These are phyloP conservation scores for Apiospora marii DNA, from an alignment of 2,329 filamentous ascomycete genomes.

Conservation along the genomic window DNA sequence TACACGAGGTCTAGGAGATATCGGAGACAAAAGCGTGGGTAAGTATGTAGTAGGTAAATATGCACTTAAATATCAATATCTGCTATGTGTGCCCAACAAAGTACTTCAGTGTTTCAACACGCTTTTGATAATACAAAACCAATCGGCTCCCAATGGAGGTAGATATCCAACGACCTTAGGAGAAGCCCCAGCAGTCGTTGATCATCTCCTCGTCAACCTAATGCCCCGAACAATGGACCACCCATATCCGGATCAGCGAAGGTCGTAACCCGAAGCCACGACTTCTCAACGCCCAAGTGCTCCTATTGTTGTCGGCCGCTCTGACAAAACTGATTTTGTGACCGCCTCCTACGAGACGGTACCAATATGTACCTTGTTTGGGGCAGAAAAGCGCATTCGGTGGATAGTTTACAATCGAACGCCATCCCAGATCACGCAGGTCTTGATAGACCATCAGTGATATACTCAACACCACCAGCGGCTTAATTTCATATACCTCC, in stretches of 20 bases:
- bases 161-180: constrained; percentile 7
- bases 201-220: neutral
- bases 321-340: neutral
- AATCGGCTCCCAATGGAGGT: neutral
- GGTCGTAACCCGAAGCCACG: neutral
- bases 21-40: neutral
- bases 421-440: neutral
- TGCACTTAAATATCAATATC: neutral
- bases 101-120: neutral
- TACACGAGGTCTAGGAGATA: neutral
- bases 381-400: constrained; percentile 2
- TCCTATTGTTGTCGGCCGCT: neutral
- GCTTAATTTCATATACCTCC: constrained; percentile 1
- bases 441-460: neutral
- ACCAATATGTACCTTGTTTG: neutral
- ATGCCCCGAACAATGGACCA: neutral
- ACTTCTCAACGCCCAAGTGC: neutral
- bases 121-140: constrained; percentile 22
- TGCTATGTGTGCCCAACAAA: constrained; percentile 16
- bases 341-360: neutral
- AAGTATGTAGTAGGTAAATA: neutral
- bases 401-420: constrained; percentile 16
- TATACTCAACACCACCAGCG: neutral
- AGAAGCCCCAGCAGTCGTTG: neutral
- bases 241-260: neutral